These are phyloP conservation scores for Picochlorum sp. DNA, from an alignment of 139 green algal species.

Conservation along the genomic window DNA sequence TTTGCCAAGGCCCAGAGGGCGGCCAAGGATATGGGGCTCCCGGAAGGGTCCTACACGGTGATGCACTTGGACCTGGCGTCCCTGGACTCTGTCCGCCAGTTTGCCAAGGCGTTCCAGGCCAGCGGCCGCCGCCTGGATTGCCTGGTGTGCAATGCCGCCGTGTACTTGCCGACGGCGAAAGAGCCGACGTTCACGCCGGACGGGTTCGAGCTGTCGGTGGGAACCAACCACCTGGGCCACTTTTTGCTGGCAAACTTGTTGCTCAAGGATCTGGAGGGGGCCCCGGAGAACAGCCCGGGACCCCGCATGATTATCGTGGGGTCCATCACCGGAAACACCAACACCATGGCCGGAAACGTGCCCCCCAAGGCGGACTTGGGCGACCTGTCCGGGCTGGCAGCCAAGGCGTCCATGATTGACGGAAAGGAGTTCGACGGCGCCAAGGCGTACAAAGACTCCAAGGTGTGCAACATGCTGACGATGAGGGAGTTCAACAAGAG, in stretches of 20 bases:
- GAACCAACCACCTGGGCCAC: constrained; percentile 88
- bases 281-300: constrained; percentile 36
- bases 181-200: constrained; percentile 80
- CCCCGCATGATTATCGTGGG: constrained; percentile 80
- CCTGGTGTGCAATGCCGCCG: constrained; percentile 86
- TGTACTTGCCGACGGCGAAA: constrained; percentile 85
- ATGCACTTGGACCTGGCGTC: constrained; percentile 77
- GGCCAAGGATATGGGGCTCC: constrained; percentile 23
- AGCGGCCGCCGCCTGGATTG: constrained; percentile 59
- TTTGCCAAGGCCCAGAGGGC: constrained; percentile 58
- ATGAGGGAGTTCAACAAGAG: constrained; percentile 80
- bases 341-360: constrained; percentile 88
- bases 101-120: constrained; percentile 64
- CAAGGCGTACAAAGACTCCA: constrained; percentile 97
- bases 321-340: constrained; percentile 94
- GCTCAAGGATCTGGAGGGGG: constrained; percentile 68
- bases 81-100: constrained; percentile 69
- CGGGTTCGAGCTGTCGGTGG: constrained; percentile 75
- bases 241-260: constrained; percentile 85
- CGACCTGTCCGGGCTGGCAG: constrained; percentile 66
- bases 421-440: constrained; percentile 78
- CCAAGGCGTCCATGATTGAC: constrained; percentile 75
- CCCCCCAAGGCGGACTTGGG: constrained; percentile 86
- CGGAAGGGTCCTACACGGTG: constrained; percentile 21
- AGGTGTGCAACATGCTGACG: constrained; percentile 96